These are phyloP conservation scores for Aristolochia contorta DNA, from an alignment of 164 flowering plant species.

Conservation along the genomic window DNA sequence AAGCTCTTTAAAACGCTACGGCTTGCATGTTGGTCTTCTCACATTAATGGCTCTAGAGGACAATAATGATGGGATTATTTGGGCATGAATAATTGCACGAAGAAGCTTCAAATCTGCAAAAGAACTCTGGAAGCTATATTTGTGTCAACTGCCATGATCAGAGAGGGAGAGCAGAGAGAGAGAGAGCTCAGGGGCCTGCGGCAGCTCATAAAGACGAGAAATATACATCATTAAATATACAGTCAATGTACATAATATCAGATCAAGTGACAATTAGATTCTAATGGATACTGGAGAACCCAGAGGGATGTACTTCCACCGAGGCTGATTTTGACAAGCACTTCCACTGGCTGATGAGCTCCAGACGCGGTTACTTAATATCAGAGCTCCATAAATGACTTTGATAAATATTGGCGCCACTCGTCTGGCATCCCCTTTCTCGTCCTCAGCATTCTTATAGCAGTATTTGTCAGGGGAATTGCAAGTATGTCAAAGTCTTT, in stretches of 20 bases:
- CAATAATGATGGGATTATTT: too few relatives aligned
- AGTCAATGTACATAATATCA: not conserved
- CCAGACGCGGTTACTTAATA: not conserved
- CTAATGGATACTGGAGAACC: too few relatives aligned
- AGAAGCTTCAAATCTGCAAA: too few relatives aligned
- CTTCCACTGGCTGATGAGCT: not conserved
- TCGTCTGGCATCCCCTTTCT: slow-evolving; percentile 67
- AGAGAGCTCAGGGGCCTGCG: too few relatives aligned
- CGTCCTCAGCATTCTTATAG: slow-evolving; percentile 52
- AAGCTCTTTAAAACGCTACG: too few relatives aligned
- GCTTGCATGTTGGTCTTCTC: too few relatives aligned
- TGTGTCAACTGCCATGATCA: too few relatives aligned
- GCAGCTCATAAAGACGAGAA: not conserved
- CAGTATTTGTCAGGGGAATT: slow-evolving; percentile 65
- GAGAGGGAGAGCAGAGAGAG: too few relatives aligned
- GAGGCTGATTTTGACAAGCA: not conserved
- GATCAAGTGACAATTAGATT: not conserved
- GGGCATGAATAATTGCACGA: too few relatives aligned
- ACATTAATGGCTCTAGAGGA: too few relatives aligned
- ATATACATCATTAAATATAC: not conserved
- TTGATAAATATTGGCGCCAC: slow-evolving; percentile 74
- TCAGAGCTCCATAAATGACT: slow-evolving; percentile 28
- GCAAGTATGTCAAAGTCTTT: slow-evolving; percentile 81
- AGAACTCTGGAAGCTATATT: too few relatives aligned
- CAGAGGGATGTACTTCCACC: not conserved